Evolutionary conservation across 495 filamentous ascomycete genomes (phyloP), one percentile per base, ranked within the genome.

Genomic region (Aspergillus campestris): DNA sequence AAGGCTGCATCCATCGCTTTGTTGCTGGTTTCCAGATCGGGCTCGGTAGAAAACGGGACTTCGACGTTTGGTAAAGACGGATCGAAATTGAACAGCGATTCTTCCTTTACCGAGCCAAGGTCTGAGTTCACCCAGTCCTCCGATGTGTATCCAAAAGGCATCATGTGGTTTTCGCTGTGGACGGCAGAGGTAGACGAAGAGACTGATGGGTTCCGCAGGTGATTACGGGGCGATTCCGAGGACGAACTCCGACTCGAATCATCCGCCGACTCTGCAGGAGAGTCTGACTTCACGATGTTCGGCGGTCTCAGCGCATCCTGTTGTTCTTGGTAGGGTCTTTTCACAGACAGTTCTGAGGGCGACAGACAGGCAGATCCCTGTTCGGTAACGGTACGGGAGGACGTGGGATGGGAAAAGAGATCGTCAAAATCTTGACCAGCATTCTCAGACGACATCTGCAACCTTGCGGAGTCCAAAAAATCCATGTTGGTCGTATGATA

Each of bases 1-100:
- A 86, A 84, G 15, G 77, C 72, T 31, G 76, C 70, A 51, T 79
- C 73, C 80, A 86, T 83, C 3, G 68, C 69, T 40, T 70, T 74
- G 59, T 82, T 79, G 56, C 71, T 81, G 31, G 72, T 71, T 48
- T 76, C 72, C 40, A 76, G 57, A 44, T 77, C 72, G 31, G 67
- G 49, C 38, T 67, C 65, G 54, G 66, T 52, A 1, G 60, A 45
- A 37, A 65, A 63, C 0, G 49, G 44, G 9, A 43, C 47, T 42
- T 67, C 59, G 39, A 70, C 51, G n/a, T 45, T 50, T n/a, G 61
- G 52, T 29, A 67, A 51, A 7, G 62, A 61, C 8, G 66, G 53
- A 29, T 70, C 65, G 32, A 71, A 60, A 7, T 58, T 62, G 44
- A 73, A 71, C 1, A 64, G 51, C 10, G 59, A 58, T 29, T 71